Base-by-base conservation (phyloP, 2,329 filamentous ascomycete species). In the Pseudogymnoascus sp. region DNA sequence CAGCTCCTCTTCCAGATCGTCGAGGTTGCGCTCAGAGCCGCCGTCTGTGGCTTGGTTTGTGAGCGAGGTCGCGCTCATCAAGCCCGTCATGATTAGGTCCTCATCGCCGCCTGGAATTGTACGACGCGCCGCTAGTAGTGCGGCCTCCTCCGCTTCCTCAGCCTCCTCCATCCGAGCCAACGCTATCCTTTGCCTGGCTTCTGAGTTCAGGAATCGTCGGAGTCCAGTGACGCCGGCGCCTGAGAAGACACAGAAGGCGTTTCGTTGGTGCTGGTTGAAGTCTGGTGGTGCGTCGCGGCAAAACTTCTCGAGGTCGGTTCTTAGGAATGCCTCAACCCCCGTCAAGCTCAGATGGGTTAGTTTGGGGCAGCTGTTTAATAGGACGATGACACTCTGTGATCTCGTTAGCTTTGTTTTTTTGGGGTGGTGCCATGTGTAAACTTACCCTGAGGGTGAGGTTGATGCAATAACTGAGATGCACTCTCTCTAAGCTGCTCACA, bases 201-300 rank as follows among this genome's bases (percentile, higher is more conserved):
- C 45, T 33, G 27, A 2, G 86, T 82, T 95, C 39, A 99, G 80
- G 71, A 92, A 89, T 29, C 87, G 82, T 42, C 93, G 87, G 27
- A 99, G 83, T 40, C 84, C 83, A 42, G 79, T 79, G 1, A 99
- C 93, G 61, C 92, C 92, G 27, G 84, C 82, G 5, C 94, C 93
- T 1, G 92, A 97, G 74, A 99, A 99, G 61, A 99, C 94, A 71
- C 94, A 99, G 73, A 99, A 99, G 6, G 97, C 91, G 60, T 93
- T 88, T 65, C 94, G 86, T 74, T 99, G 94, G 71, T 97, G 92
- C 55, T 93, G 89, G 15, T 92, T 97, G 73, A 99, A 99, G 74
- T 97, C 94, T 64, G 82, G 76, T 37, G 94, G 94, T 1, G 94
- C 91, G 68, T 89, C 87, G 65, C 94, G 86, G 72, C 94, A 97